Percentiles rank a stretch among this genome's conserved stretches.
Evolutionary conservation across 345 rosid species (phyloP).

Genomic region (Ailanthus altissimus): DNA sequence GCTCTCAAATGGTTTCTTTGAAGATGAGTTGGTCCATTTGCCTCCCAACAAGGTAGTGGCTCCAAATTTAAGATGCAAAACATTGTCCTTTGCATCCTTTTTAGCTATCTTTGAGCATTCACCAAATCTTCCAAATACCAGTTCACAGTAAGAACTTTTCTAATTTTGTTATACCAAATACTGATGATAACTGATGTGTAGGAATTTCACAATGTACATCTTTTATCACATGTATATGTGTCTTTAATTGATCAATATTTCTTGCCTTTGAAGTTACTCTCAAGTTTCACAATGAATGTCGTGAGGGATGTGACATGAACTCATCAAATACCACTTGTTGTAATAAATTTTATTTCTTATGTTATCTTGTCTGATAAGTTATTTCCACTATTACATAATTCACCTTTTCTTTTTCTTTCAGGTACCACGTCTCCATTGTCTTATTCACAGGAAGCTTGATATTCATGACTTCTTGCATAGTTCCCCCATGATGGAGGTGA

Average conservation of each 20-base stretch:
- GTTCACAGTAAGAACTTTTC: background rate
- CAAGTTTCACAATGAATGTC: background rate
- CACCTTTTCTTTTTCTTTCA: constrained; percentile 28
- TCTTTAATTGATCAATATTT: background rate
- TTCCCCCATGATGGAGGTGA: constrained; percentile 61
- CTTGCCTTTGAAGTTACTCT: background rate
- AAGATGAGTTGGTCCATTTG: constrained; percentile 52
- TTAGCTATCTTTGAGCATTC: background rate
- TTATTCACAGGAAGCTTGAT: constrained; percentile 77
- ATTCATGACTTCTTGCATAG: constrained; percentile 53
- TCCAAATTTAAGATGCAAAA: constrained; percentile 7
- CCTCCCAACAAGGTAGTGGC: constrained; percentile 57
- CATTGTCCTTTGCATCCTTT: background rate
- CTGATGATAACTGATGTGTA: background rate
- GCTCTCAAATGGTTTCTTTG: constrained; percentile 43
- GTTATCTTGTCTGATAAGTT: background rate
- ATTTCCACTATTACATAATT: background rate
- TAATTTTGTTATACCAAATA: background rate
- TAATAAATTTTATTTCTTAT: background rate
- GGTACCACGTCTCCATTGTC: constrained; percentile 92
- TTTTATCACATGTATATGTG: background rate
- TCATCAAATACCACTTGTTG: background rate
- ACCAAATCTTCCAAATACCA: background rate
- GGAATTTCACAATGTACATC: background rate
- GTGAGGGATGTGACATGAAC: background rate